Evolutionary conservation across 106 monocot species (phyloP).

Genomic region (Hemerocallis citrina): DNA sequence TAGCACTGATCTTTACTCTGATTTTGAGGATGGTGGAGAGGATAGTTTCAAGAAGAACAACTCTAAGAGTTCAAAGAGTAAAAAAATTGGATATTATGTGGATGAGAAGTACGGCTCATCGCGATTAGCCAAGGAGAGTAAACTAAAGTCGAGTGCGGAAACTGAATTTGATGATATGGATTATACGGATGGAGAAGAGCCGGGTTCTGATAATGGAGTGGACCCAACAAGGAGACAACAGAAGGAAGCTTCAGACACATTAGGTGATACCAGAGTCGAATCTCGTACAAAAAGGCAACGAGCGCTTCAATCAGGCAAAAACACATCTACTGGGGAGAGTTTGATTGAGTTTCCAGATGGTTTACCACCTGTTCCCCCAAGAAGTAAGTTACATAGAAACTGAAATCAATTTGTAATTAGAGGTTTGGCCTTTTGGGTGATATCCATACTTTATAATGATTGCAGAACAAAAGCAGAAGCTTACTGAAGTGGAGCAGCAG

Average conservation of each 20-base stretch:
- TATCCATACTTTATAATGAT: slow-evolving; percentile 1
- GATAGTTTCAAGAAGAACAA: slow-evolving; percentile 26
- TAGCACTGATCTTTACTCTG: slow-evolving; percentile 4
- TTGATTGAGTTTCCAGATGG: slow-evolving; percentile 79
- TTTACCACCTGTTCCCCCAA: slow-evolving; percentile 60
- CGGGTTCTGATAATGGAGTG: slow-evolving; percentile 32
- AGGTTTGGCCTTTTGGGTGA: not conserved
- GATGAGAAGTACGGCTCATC: slow-evolving; percentile 40
- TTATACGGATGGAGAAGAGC: slow-evolving; percentile 57
- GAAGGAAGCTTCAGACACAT: slow-evolving; percentile 18
- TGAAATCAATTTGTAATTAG: not conserved
- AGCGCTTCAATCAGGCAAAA: slow-evolving; percentile 61
- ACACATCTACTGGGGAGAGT: slow-evolving; percentile 21
- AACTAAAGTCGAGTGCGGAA: slow-evolving; percentile 18
- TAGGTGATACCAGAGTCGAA: slow-evolving; percentile 30
- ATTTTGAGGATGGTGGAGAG: slow-evolving; percentile 22
- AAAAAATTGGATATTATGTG: slow-evolving; percentile 22
- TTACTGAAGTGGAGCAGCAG: slow-evolving; percentile 85
- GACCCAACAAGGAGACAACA: slow-evolving; percentile 28
- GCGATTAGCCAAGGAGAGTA: slow-evolving; percentile 18
- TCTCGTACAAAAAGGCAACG: slow-evolving; percentile 65
- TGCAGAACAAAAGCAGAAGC: slow-evolving; percentile 83
- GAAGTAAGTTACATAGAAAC: slow-evolving; percentile 38
- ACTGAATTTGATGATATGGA: slow-evolving; percentile 37
- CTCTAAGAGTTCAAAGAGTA: slow-evolving; percentile 28